A percentile compares a stretch with the other conserved stretches of the same genome.
These are phyloP conservation scores for Bocquillonia castaneifolia DNA, from an alignment of 441 rosid species.

Conservation along the genomic window DNA sequence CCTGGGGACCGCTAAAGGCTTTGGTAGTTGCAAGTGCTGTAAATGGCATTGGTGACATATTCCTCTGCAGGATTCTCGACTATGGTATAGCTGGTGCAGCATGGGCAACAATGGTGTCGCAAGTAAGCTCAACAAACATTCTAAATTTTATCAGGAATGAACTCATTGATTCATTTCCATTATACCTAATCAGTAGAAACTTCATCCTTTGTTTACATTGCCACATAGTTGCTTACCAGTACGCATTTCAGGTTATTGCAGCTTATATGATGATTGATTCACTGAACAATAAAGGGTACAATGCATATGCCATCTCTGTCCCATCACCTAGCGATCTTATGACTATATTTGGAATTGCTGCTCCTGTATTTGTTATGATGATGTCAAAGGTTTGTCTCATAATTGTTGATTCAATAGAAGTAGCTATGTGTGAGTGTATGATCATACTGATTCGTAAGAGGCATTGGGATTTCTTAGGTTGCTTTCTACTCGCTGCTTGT, in stretches of 20 bases:
- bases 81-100: constrained; percentile 95
- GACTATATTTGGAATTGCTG: constrained; percentile 61
- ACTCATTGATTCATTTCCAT: neutral
- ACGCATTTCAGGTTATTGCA: constrained; percentile 62
- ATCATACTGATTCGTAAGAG: constrained; percentile 19
- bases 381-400: constrained; percentile 48
- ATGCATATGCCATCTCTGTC: constrained; percentile 52
- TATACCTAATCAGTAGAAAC: neutral
- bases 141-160: neutral
- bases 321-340: constrained; percentile 57
- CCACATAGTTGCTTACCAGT: neutral
- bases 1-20: constrained; percentile 91
- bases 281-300: constrained; percentile 72
- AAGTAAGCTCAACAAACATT: constrained; percentile 42
- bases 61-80: constrained; percentile 68
- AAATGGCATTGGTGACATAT: constrained; percentile 73
- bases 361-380: constrained; percentile 71
- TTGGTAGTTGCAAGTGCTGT: constrained; percentile 62
- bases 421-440: neutral
- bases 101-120: constrained; percentile 95
- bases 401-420: neutral
- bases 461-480: constrained; percentile 42
- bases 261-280: constrained; percentile 84
- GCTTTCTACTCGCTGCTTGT: constrained; percentile 75
- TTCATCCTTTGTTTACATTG: neutral